Evolutionary conservation across 108 stramenopile genomes (phyloP).

Genomic region (Discostella pseudostelligera): DNA sequence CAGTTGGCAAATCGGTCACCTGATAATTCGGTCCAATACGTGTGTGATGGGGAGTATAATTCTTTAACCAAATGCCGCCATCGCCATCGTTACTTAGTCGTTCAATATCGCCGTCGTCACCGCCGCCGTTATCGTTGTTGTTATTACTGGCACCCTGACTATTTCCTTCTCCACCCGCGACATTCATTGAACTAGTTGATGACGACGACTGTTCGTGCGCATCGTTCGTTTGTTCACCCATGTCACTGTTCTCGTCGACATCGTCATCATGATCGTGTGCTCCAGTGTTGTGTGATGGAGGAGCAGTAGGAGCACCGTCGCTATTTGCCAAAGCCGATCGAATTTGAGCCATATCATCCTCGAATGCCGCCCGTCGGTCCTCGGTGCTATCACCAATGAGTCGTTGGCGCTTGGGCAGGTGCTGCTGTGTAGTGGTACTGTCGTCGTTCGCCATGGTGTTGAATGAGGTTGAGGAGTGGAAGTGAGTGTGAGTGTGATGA

Average conservation of each 20-base stretch:
- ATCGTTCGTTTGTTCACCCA: too few species aligned
- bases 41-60: slow-evolving; percentile 27
- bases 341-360: slow-evolving; percentile 20
- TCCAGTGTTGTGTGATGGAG: too few species aligned
- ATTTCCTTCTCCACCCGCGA: neutral
- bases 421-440: neutral
- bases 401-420: slow-evolving; percentile 4
- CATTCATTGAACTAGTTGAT: too few species aligned
- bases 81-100: slow-evolving; percentile 15
- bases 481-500: too few species aligned
- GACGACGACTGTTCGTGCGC: too few species aligned
- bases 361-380: slow-evolving; percentile 11
- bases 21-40: slow-evolving; percentile 29
- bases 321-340: neutral
- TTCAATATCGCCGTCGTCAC: slow-evolving; percentile 9
- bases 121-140: neutral
- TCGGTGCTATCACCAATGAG: neutral
- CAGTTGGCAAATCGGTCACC: slow-evolving; percentile 28
- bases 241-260: neutral
- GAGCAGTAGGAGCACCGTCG: neutral
- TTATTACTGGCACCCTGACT: neutral
- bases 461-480: neutral
- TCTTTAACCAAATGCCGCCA: slow-evolving; percentile 23
- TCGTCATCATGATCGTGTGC: neutral
- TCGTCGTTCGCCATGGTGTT: slow-evolving; percentile 2